Evolutionary conservation across 2,329 filamentous ascomycete genomes (phyloP), one percentile per base, ranked within the genome.

Genomic region (Biscogniauxia mediterranea): DNA sequence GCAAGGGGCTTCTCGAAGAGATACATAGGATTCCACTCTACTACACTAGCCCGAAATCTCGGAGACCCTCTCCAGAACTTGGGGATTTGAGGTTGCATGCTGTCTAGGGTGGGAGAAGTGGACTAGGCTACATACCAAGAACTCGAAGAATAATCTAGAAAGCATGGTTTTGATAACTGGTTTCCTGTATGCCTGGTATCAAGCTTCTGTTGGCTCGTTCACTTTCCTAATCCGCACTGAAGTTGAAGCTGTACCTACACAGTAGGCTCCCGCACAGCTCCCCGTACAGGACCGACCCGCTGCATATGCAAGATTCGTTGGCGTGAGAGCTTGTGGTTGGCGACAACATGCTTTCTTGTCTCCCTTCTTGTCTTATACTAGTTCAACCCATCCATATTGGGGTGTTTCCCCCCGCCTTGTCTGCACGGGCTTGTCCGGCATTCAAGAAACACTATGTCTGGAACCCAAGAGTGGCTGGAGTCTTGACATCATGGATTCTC

Each of bases 401-500:
- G 7, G 5, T 15, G 15, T 17, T n/a, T 46, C 11, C 38, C 28
- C 20, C 38, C 20, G 8, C 25, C 19, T 54, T 23, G 55, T 59
- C 5, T 25, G 9, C 56, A 61, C 57, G 52, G 56, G 57, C 55
- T 55, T 19, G 28, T 52, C 28, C 7, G 28, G 28, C 11, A 32
- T 32, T 32, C 28, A 32, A 9, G 28, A 32, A 32, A 57, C 52
- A 53, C 52, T 52, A 42, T 49, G 56, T 50, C 26, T 51, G 28
- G 46, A 54, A 23, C 57, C 28, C 20, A 42, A 54, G 17, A 52
- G 65, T 67, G 65, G 66, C 66, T 67, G 60, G 58, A 28, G 50
- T 65, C 52, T 57, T 68, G 66, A 67, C 66, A 66, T 68, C 66
- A 67, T 68, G 63, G 62, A 69, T 55, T 61, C 38, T 19, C 13